Evolutionary conservation across 2,329 filamentous ascomycete genomes (phyloP), one percentile per base, ranked within the genome.

Genomic region (Colletotrichum sp.): DNA sequence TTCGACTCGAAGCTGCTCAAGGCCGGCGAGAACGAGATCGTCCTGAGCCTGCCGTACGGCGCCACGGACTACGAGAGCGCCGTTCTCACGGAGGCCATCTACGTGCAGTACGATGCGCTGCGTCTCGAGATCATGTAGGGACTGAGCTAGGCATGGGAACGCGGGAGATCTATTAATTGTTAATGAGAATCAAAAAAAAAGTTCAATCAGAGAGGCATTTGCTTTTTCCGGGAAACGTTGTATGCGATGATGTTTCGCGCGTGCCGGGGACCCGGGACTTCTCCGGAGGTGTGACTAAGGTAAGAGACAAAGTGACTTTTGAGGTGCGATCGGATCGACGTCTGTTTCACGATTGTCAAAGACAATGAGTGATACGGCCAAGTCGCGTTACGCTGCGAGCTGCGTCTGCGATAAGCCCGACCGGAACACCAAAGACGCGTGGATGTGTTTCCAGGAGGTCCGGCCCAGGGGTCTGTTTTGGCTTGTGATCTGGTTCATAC

Each of bases 31-130:
- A 93, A 92, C 78, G 83, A 86, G 77, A 82, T 93, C 34, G 84
- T 91, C 1, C 81, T 92, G 44, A 90, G 89, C 77, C 80, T 93
- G 69, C 91, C 91, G 7, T 88, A 86, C 70, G 90, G 90, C 62
- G 90, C 88, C 5, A 92, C 88, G 10, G 85, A 92, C 78, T 88
- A 88, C 30, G 89, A 92, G 83, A 88, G 87, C 36, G 90, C 91
- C 0, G 60, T 92, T 6, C 79, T 92, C 57, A 87, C 90, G 0
- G 82, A 83, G 71, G 87, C 86, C 2, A 85, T 90, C 0, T 93
- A 93, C 82, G 88, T 93, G 10, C 90, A 93, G 83, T 93, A 93
- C 78, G 91, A 93, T 83, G 90, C 91, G 7, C 79, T 93, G 81
- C 84, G 91, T 71, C 78, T 92, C 69, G 91, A 93, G 80, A 80